A percentile compares a stretch with the other conserved stretches of the same genome.
Conservation (phyloP, 2,329 filamentous ascomycete genomes). For the Coniella vitis region DNA sequence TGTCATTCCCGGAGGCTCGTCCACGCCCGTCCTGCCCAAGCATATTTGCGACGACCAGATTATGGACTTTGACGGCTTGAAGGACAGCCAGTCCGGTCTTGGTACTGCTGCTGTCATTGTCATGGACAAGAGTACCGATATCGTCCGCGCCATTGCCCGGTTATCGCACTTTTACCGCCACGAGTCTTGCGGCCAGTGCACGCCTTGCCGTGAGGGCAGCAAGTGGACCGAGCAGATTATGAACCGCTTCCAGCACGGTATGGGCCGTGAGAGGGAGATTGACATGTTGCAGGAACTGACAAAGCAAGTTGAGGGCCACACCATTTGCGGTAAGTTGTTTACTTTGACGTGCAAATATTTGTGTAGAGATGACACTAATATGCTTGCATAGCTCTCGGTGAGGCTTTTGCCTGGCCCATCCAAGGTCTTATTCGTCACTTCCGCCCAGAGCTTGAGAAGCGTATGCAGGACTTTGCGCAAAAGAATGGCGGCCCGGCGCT, state of each 20-base stretch:
- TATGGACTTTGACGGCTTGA: conserved; percentile 98
- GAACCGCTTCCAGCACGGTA: conserved; percentile 88
- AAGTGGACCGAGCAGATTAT: conserved; percentile 99
- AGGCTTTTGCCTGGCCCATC: conserved; percentile 97
- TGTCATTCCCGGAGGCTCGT: conserved; percentile 92
- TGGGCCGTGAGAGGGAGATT: conserved; percentile 85
- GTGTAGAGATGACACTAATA: no score
- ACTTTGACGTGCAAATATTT: no score
- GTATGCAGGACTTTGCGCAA: conserved; percentile 74
- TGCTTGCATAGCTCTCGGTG: conserved; percentile 62
- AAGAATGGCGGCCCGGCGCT: conserved; percentile 66
- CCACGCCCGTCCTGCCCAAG: conserved; percentile 92
- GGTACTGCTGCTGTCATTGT: conserved; percentile 97
- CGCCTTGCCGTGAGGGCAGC: conserved; percentile 96
- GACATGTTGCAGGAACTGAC: conserved; percentile 99
- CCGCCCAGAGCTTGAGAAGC: conserved; percentile 86
- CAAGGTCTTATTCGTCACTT: conserved; percentile 98
- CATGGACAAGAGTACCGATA: conserved; percentile 97
- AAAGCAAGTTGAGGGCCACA: conserved; percentile 98
- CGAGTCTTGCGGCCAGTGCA: conserved; percentile 97
- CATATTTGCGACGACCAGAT: conserved; percentile 85
- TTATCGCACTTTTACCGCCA: conserved; percentile 97
- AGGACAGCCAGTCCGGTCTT: conserved; percentile 95
- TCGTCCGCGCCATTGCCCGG: conserved; percentile 87
- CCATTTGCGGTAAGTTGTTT: conserved; percentile 73